A percentile compares a stretch with the other conserved stretches of the same genome.
Evolutionary conservation across 345 rosid species (phyloP).

Genomic region (Geranium rotundifolium): DNA sequence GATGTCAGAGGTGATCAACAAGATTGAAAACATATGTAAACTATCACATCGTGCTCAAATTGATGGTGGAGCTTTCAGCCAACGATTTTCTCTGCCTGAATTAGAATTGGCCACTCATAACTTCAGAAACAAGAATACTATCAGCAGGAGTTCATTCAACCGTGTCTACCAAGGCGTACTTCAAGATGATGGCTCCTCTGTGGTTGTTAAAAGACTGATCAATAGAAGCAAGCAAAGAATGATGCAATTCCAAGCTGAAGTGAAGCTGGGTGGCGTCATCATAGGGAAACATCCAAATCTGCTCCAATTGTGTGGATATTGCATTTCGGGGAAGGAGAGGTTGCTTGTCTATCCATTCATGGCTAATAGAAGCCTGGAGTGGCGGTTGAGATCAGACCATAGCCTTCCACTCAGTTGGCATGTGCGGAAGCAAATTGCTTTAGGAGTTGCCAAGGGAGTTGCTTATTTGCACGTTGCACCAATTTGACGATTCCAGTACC

Average conservation of each 20-base stretch:
- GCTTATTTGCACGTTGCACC: too few species aligned
- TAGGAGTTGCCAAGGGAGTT: too few species aligned
- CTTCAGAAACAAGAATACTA: background rate
- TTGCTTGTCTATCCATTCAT: constrained; percentile 8
- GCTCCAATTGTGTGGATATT: constrained; percentile 6
- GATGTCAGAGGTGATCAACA: constrained; percentile 5
- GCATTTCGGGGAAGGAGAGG: background rate
- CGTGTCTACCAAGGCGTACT: too few species aligned
- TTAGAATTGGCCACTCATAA: too few species aligned
- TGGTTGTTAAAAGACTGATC: constrained; percentile 1
- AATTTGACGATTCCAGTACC: too few species aligned
- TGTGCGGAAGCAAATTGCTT: too few species aligned
- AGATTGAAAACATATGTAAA: constrained; percentile 1
- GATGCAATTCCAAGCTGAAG: background rate
- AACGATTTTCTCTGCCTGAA: too few species aligned
- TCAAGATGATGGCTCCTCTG: constrained; percentile 7
- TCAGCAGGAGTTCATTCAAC: too few species aligned
- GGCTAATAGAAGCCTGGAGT: background rate
- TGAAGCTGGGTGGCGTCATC: background rate
- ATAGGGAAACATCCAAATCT: constrained; percentile 2
- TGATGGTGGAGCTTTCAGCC: too few species aligned
- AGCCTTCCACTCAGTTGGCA: too few species aligned
- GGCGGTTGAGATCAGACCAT: too few species aligned
- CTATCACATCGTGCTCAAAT: background rate
- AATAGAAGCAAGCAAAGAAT: background rate